Evolutionary conservation across 2,329 filamentous ascomycete genomes (phyloP).

Genomic region (Pyrenochaeta sp.): DNA sequence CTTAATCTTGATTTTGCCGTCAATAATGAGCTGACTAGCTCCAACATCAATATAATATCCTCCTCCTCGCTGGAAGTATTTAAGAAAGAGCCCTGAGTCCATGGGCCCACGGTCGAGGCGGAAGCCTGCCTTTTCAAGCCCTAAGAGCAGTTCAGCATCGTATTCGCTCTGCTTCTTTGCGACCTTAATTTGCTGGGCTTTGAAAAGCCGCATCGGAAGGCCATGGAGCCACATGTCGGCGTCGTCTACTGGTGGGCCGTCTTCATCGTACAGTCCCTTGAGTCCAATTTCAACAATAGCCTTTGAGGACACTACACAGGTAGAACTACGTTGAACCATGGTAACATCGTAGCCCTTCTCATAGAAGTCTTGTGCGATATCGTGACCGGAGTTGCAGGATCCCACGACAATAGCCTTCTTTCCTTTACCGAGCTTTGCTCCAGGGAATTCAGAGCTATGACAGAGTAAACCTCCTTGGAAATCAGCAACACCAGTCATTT

Average conservation of each 20-base stretch:
- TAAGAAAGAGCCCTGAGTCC: conserved; percentile 44
- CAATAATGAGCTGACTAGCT: conserved; percentile 50
- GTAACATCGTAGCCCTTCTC: conserved; percentile 54
- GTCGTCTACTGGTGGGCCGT: conserved; percentile 34
- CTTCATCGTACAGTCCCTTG: conserved; percentile 40
- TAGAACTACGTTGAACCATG: conserved; percentile 55
- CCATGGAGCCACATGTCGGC: conserved; percentile 41
- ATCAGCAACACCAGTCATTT: conserved; percentile 35
- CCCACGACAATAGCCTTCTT: conserved; percentile 57
- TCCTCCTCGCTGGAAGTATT: conserved; percentile 53
- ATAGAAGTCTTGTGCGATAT: conserved; percentile 58
- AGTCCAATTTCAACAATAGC: conserved; percentile 39
- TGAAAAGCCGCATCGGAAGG: conserved; percentile 44
- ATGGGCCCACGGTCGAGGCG: conserved; percentile 43
- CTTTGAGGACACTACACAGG: conserved; percentile 44
- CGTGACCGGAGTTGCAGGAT: conserved; percentile 58
- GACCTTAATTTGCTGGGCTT: conserved; percentile 35
- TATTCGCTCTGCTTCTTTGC: conserved; percentile 35
- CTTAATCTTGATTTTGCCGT: conserved; percentile 57
- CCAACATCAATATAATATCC: conserved; percentile 60
- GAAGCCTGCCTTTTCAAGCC: conserved; percentile 54
- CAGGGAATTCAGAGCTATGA: conserved; percentile 40
- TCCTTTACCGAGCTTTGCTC: conserved; percentile 44
- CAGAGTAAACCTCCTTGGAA: conserved; percentile 49
- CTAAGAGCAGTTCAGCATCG: conserved; percentile 50